Percentiles rank a stretch among this genome's conserved stretches.
Conservation (phyloP, 164 flowering plant genomes). For the Brasenia schreberi region DNA sequence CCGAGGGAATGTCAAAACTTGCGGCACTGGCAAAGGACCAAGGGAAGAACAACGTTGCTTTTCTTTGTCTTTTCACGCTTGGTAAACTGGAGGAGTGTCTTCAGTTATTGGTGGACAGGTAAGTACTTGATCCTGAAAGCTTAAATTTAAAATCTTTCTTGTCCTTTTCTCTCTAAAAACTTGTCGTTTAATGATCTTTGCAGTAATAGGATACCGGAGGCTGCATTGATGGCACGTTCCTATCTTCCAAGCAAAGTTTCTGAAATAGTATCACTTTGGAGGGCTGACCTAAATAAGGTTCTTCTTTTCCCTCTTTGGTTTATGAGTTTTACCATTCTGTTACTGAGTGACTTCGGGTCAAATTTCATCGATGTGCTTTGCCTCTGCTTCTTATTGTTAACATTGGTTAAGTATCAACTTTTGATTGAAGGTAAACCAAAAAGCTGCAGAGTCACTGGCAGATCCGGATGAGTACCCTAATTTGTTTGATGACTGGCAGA, state of each 20-base stretch:
- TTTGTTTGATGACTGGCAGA: constrained; percentile 95
- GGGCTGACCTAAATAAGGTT: constrained; percentile 89
- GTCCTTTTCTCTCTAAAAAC: not conserved
- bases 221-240: constrained; percentile 98
- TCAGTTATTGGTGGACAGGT: constrained; percentile 92
- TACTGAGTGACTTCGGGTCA: not conserved
- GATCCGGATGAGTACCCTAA: constrained; percentile 97
- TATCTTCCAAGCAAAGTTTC: constrained; percentile 99
- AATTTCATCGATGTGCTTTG: not conserved
- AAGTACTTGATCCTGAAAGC: constrained; percentile 3
- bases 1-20: constrained; percentile 72
- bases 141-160: not conserved
- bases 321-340: not conserved
- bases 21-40: constrained; percentile 81
- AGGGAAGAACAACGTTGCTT: constrained; percentile 95
- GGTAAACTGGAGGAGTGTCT: constrained; percentile 95
- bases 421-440: constrained; percentile 59
- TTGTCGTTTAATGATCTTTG: constrained; percentile 1
- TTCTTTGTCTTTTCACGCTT: constrained; percentile 81
- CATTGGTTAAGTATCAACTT: not conserved
- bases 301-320: constrained; percentile 1
- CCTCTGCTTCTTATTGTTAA: not conserved
- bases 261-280: constrained; percentile 83
- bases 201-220: constrained; percentile 99
- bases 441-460: constrained; percentile 98